Evolutionary conservation across 208 protist genomes (phyloP).

Genomic region (Acanthamoeba culbertsoni): DNA sequence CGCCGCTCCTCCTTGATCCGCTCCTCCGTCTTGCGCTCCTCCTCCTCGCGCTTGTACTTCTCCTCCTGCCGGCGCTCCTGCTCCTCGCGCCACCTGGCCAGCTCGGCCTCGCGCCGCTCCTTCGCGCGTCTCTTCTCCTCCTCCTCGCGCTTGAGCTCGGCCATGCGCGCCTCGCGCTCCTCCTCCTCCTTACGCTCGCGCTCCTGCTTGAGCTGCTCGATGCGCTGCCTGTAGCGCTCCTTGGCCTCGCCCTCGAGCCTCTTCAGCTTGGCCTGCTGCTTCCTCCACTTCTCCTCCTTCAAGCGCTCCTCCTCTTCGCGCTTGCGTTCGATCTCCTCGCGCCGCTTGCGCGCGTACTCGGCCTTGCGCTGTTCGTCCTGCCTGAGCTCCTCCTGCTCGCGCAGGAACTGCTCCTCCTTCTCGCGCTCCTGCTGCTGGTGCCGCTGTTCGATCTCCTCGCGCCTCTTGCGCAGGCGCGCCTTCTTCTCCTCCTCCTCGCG

Average conservation of each 20-base stretch:
- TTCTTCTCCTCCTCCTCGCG: neutral
- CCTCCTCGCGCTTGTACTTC: too few relatives aligned
- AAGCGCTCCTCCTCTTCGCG: neutral
- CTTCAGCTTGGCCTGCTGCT: constrained; percentile 57
- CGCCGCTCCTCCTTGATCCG: too few relatives aligned
- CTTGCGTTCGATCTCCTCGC: neutral
- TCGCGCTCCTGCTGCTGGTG: neutral
- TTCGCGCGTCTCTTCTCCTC: too few relatives aligned
- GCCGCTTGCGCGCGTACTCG: too few relatives aligned
- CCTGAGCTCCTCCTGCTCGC: neutral
- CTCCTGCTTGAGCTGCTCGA: neutral
- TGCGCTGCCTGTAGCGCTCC: constrained; percentile 7
- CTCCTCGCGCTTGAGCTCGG: constrained; percentile 51
- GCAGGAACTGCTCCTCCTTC: constrained; percentile 33
- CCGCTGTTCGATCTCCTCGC: neutral
- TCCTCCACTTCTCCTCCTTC: constrained; percentile 43
- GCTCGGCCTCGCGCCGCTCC: too few relatives aligned
- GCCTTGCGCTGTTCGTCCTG: too few relatives aligned
- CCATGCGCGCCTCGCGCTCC: neutral
- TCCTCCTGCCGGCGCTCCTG: too few relatives aligned
- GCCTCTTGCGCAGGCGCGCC: neutral
- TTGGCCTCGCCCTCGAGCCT: constrained; percentile 53
- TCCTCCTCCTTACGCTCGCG: constrained; percentile 41
- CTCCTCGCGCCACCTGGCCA: too few relatives aligned
- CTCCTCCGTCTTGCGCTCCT: too few relatives aligned